Conservation (phyloP, 192 early-diverging fungal genomes). For the Gaertneriomyces semiglobifer region DNA sequence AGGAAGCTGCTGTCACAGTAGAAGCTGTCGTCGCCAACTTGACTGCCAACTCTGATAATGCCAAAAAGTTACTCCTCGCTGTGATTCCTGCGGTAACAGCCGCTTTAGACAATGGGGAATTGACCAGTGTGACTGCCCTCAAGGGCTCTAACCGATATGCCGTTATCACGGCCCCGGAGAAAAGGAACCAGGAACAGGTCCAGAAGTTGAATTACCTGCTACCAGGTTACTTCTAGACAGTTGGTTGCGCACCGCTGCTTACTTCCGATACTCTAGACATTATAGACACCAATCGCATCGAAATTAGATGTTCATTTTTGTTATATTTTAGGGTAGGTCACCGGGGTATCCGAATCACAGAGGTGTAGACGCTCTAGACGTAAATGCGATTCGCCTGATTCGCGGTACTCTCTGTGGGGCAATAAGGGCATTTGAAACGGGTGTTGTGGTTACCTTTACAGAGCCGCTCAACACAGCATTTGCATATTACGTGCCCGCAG, state of each 20-base stretch:
- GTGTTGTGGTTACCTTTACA: constrained; percentile 59
- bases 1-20: constrained; percentile 55
- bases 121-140: constrained; percentile 56
- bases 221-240: constrained; percentile 43
- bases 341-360: too few species aligned
- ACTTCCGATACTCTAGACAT: too few species aligned
- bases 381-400: constrained; percentile 74
- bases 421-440: constrained; percentile 98
- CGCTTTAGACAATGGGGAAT: constrained; percentile 54
- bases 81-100: constrained; percentile 74
- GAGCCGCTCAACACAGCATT: constrained; percentile 81
- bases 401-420: constrained; percentile 78
- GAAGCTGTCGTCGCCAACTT: constrained; percentile 89
- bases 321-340: too few species aligned
- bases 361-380: constrained; percentile 49
- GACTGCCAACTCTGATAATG: constrained; percentile 77
- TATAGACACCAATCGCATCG: too few species aligned
- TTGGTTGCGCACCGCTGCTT: too few species aligned
- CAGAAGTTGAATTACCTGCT: constrained; percentile 80
- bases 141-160: constrained; percentile 81
- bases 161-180: constrained; percentile 76
- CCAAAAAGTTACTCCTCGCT: constrained; percentile 71
- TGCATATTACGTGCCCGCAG: constrained; percentile 95
- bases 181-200: constrained; percentile 66
- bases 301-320: too few species aligned